Conservation (phyloP, 768 basidiomycete genomes). For the Trametes meyenii region DNA sequence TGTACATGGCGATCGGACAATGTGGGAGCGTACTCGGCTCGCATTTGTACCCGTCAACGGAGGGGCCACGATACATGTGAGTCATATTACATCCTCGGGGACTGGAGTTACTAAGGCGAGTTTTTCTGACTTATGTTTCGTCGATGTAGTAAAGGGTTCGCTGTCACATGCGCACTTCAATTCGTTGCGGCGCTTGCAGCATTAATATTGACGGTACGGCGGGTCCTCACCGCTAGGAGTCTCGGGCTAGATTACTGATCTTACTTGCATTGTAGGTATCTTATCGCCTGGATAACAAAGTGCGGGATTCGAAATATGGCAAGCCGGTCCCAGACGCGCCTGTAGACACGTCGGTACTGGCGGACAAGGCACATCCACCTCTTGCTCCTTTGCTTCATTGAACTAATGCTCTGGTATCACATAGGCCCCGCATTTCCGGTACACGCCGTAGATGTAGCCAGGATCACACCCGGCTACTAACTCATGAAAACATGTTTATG, state of each 20-base stretch:
- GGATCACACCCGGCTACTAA: too few relatives aligned
- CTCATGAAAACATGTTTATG: too few relatives aligned
- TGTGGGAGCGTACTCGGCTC: slow-evolving; percentile 78
- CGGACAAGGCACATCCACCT: slow-evolving; percentile 27
- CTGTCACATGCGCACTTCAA: slow-evolving; percentile 54
- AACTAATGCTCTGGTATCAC: neutral
- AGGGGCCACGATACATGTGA: slow-evolving; percentile 69
- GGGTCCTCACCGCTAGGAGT: neutral
- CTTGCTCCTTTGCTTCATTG: too few relatives aligned
- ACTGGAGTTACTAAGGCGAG: too few relatives aligned
- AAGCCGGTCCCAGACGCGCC: slow-evolving; percentile 26
- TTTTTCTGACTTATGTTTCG: neutral
- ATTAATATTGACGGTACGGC: slow-evolving; percentile 51
- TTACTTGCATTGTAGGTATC: slow-evolving; percentile 46
- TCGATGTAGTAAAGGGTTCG: slow-evolving; percentile 12
- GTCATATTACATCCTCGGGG: slow-evolving; percentile 25
- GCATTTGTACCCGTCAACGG: slow-evolving; percentile 65
- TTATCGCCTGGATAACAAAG: slow-evolving; percentile 56
- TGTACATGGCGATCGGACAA: slow-evolving; percentile 82
- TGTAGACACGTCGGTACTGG: slow-evolving; percentile 31
- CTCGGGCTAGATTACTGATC: neutral
- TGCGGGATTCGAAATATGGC: slow-evolving; percentile 31
- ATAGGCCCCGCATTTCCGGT: slow-evolving; percentile 28
- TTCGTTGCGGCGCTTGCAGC: slow-evolving; percentile 59
- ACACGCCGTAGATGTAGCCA: neutral